phyloP scores from a whole-genome alignment of 192 early-diverging fungal genomes.

The Umbelopsis ramanniana region DNA sequence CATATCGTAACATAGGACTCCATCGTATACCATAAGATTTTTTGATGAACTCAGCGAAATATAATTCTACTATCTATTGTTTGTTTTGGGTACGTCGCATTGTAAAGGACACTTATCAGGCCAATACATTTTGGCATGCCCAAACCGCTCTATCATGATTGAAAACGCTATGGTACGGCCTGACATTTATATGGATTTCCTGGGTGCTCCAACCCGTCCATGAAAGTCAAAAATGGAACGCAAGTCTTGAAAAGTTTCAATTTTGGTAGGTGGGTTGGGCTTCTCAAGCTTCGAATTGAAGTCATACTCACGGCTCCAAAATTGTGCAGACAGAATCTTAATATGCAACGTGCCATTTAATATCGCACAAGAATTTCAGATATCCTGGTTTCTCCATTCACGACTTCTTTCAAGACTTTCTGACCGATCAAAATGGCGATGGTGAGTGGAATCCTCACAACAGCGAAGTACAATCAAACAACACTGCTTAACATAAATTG shows the following conservation, averaged over 20 bases:
- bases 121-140: too few species aligned
- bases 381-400: neutral
- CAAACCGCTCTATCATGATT: too few species aligned
- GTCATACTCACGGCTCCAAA: neutral
- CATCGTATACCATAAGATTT: too few species aligned
- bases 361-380: neutral
- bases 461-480: too few species aligned
- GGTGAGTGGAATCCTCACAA: neutral
- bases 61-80: neutral
- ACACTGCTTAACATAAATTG: too few species aligned
- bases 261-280: neutral
- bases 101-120: neutral
- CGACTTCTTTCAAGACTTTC: neutral
- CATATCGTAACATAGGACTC: too few species aligned
- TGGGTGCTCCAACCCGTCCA: too few species aligned
- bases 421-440: conserved; percentile 10
- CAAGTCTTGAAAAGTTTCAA: neutral
- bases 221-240: neutral
- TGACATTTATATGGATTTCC: too few species aligned
- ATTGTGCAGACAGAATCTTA: neutral
- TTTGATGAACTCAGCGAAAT: neutral
- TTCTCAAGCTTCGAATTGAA: conserved; percentile 11
- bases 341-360: neutral
- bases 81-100: neutral
- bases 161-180: too few species aligned